A percentile compares a stretch with the other conserved stretches of the same genome.
Conservation (phyloP, 257 asterid genomes). For the Nicotiana sylvestris region DNA sequence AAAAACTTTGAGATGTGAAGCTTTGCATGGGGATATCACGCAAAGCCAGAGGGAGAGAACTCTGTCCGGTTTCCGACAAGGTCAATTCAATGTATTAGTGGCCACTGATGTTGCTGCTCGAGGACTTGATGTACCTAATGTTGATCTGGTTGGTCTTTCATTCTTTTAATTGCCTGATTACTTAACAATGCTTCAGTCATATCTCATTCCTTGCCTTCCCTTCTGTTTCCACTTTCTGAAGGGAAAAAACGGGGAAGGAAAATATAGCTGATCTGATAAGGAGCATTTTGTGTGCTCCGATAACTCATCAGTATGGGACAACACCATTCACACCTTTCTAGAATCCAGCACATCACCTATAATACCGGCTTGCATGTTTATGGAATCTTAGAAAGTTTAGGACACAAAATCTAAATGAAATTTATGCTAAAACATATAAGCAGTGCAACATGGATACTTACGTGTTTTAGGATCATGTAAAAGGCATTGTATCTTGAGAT, state of each 20-base stretch:
- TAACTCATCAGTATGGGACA: too few relatives aligned
- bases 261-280: background rate
- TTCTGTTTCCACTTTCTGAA: background rate
- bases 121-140: constrained; percentile 98
- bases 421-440: background rate
- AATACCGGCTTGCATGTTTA: background rate
- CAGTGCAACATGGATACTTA: background rate
- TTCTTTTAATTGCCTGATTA: background rate
- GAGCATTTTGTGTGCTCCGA: too few relatives aligned
- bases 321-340: too few relatives aligned
- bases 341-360: too few relatives aligned
- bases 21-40: constrained; percentile 91
- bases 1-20: constrained; percentile 67
- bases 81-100: constrained; percentile 62
- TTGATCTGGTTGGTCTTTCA: constrained; percentile 64
- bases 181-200: background rate
- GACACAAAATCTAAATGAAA: background rate
- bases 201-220: background rate
- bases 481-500: background rate
- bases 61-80: constrained; percentile 72
- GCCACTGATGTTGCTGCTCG: constrained; percentile 99
- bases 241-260: background rate
- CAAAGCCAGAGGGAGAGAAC: constrained; percentile 92
- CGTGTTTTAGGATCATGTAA: background rate
- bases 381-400: background rate